Base-by-base conservation (phyloP, 164 flowering plant genomes). In the Stephania yunnanensis region DNA sequence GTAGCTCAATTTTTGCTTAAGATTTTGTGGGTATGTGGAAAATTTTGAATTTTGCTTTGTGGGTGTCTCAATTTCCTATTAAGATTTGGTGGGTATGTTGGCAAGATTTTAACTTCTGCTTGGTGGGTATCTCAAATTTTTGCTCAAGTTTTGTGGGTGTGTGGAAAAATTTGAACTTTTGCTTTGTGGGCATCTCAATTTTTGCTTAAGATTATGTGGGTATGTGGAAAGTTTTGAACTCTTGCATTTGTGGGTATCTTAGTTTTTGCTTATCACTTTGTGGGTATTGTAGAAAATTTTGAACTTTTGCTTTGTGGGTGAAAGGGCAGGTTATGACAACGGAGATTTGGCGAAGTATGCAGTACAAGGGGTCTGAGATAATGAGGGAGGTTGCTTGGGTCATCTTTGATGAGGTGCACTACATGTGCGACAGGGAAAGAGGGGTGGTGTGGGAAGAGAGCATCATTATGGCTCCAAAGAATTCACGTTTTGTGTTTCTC, bases 401-500 rank as follows among this genome's bases (percentile, higher is more conserved):
- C 8, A 91, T 95, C 61, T 93, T 95, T 87, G 98, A 95, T 82
- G 99, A 93, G 82, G 97, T 95, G 31, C 99, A 96, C 85, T 96
- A 96, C 84, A 92, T 94, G 99, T 95, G 97, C 82, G 99, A 96
- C 78, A 81, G 91, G 71, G 98, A 96, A 81, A 87, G 99, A 83
- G 99, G 98, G 81, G 99, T 94, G 29, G 99, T 94, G 1, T 96
- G 99, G 98, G 99, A 94, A 84, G 99, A 94, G 75, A 96, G 99
- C 79, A 96, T 74, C 42, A 97, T 96, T 17, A 92, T 96, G 99
- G 93, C 98, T 20, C 98, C 99, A 19, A 94, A 89, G 82, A 94
- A 96, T 71, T 86, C 97, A 20, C 84, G 94, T 29, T 92, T 96
- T 84, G 99, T 96, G 3, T 94, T 94, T 78, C 92, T 96, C 20